Conservation (phyloP, 176 grass and related monocot genomes). For the Eleusine coracana region DNA sequence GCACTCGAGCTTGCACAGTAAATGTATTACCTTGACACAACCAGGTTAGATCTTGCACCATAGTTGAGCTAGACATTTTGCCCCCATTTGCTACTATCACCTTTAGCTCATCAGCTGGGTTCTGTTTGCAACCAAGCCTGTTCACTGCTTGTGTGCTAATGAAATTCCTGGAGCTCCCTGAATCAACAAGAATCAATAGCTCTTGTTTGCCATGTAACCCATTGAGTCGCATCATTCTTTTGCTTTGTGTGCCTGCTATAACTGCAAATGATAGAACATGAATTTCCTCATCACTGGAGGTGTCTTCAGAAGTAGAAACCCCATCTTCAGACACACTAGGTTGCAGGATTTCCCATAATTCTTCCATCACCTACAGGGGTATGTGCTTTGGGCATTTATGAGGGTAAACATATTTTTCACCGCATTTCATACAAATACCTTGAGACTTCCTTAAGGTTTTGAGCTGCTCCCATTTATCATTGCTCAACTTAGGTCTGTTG, state of each 20-base stretch:
- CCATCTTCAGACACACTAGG: too few species aligned
- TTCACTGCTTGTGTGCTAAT: neutral
- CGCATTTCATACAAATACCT: too few species aligned
- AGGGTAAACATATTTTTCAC: too few species aligned
- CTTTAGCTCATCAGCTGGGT: neutral
- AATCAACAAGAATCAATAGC: neutral
- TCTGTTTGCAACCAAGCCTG: fast-evolving
- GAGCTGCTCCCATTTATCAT: too few species aligned
- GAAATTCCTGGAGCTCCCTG: neutral
- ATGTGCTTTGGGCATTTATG: too few species aligned
- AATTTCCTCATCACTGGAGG: neutral
- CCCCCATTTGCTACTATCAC: neutral
- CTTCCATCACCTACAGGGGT: too few species aligned
- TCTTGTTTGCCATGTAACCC: neutral
- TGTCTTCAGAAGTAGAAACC: neutral
- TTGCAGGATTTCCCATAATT: too few species aligned
- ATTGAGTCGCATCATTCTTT: neutral
- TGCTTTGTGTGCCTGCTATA: too few species aligned
- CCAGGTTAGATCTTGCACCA: neutral
- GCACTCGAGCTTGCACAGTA: neutral
- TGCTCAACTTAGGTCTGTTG: too few species aligned
- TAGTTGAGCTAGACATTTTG: fast-evolving
- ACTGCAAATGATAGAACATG: neutral
- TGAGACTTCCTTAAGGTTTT: too few species aligned
- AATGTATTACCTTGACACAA: neutral